phyloP scores from a whole-genome alignment of 192 early-diverging fungal genomes.

The Rhizoclosmatium globosum region DNA sequence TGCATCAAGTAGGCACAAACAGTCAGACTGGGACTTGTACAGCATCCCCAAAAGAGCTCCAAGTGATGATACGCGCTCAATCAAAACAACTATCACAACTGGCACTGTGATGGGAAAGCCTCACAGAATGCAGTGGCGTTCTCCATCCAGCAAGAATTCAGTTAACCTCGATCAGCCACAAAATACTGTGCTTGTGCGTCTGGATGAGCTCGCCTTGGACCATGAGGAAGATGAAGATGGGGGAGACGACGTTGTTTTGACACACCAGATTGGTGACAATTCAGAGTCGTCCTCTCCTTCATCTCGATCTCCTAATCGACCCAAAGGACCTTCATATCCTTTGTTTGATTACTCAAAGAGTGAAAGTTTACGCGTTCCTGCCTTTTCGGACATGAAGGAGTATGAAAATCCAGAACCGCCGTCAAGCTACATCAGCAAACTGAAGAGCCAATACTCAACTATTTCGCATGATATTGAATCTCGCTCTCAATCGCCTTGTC shows the following conservation, averaged over 20 bases:
- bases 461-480: background rate
- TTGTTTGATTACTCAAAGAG: too few species aligned
- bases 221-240: background rate
- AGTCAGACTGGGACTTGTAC: background rate
- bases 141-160: constrained; percentile 1
- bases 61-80: constrained; percentile 17
- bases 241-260: background rate
- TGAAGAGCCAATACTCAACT: too few species aligned
- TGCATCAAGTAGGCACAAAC: too few species aligned
- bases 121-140: constrained; percentile 36
- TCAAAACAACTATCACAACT: constrained; percentile 27
- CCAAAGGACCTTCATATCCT: too few species aligned
- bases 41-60: background rate
- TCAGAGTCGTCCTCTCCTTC: background rate
- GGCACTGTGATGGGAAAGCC: constrained; percentile 22
- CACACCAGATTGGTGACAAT: background rate
- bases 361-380: too few species aligned
- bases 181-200: background rate
- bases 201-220: background rate
- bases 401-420: too few species aligned
- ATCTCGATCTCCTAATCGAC: too few species aligned
- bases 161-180: background rate
- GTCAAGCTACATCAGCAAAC: too few species aligned
- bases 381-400: too few species aligned
- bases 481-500: background rate